phyloP scores from a whole-genome alignment of 1,139 yeast species.

The Taiozyma sp. region DNA sequence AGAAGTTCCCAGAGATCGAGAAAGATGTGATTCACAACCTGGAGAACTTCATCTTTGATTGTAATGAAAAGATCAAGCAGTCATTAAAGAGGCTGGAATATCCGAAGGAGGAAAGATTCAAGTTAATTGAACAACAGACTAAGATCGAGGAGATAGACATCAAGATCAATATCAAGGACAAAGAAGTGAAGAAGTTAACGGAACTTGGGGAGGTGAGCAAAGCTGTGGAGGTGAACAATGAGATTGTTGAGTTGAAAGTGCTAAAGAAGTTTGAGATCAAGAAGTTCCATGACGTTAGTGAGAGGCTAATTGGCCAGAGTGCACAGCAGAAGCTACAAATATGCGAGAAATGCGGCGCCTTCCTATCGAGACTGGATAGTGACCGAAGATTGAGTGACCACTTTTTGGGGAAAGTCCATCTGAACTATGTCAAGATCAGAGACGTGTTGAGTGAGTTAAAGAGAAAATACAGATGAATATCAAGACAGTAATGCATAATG shows the following conservation, averaged over 20 bases:
- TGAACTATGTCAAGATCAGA: slow-evolving; percentile 76
- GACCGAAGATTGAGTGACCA: slow-evolving; percentile 91
- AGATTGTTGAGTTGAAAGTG: slow-evolving; percentile 29
- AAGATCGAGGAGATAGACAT: slow-evolving; percentile 66
- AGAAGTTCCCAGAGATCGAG: slow-evolving; percentile 62
- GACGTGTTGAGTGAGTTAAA: slow-evolving; percentile 48
- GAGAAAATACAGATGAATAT: slow-evolving; percentile 26
- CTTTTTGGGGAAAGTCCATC: slow-evolving; percentile 81
- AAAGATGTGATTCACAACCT: slow-evolving; percentile 46
- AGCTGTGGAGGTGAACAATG: slow-evolving; percentile 4
- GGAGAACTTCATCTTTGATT: slow-evolving; percentile 49
- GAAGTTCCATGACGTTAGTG: slow-evolving; percentile 55
- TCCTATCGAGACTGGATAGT: slow-evolving; percentile 78
- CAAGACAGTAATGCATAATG: background rate
- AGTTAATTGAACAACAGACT: slow-evolving; percentile 54
- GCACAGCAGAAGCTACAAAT: slow-evolving; percentile 90
- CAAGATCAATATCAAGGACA: slow-evolving; percentile 59
- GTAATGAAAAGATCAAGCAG: slow-evolving; percentile 57
- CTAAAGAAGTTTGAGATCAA: slow-evolving; percentile 46
- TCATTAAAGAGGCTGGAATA: slow-evolving; percentile 70
- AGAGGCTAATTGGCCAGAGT: slow-evolving; percentile 67
- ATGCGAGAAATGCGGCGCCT: slow-evolving; percentile 90
- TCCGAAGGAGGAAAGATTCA: slow-evolving; percentile 70
- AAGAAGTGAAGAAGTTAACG: slow-evolving; percentile 60
- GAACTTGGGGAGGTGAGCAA: slow-evolving; percentile 2